A percentile compares a stretch with the other conserved stretches of the same genome.
Evolutionary conservation across 352 stramenopile species (phyloP).

Genomic region (Phytopythium litorale): DNA sequence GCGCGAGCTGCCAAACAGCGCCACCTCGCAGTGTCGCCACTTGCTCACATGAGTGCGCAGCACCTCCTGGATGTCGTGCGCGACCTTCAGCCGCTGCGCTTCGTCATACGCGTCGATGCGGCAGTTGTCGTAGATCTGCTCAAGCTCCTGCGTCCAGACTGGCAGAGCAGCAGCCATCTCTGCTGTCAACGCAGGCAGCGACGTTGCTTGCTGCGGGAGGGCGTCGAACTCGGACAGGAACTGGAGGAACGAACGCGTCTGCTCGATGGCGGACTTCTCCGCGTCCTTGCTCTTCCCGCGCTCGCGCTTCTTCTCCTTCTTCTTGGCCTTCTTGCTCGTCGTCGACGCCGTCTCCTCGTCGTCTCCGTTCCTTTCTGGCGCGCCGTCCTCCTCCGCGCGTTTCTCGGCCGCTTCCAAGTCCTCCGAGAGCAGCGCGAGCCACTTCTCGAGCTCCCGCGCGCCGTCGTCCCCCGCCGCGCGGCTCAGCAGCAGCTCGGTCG

Average conservation of each 20-base stretch:
- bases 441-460: constrained; percentile 32
- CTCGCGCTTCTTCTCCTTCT: constrained; percentile 23
- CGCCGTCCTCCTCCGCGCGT: neutral
- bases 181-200: constrained; percentile 8
- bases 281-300: constrained; percentile 24
- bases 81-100: constrained; percentile 27
- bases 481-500: constrained; percentile 63
- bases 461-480: constrained; percentile 26
- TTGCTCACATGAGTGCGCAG: constrained; percentile 39
- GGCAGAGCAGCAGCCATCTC: constrained; percentile 3
- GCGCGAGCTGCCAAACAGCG: constrained; percentile 76
- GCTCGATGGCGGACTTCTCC: constrained; percentile 28
- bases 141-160: constrained; percentile 27
- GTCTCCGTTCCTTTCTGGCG: constrained; percentile 7
- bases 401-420: constrained; percentile 7
- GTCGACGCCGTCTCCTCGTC: constrained; percentile 7
- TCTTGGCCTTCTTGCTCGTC: constrained; percentile 20
- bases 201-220: neutral
- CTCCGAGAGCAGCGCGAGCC: constrained; percentile 36
- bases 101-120: constrained; percentile 48
- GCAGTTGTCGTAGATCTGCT: constrained; percentile 35
- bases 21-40: constrained; percentile 44
- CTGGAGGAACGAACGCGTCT: constrained; percentile 42
- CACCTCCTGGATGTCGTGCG: constrained; percentile 37
- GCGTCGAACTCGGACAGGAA: constrained; percentile 35